Evolutionary conservation across 805 yeast genomes (phyloP), one percentile per base, ranked within the genome.

Genomic region (Pichia exigua): DNA sequence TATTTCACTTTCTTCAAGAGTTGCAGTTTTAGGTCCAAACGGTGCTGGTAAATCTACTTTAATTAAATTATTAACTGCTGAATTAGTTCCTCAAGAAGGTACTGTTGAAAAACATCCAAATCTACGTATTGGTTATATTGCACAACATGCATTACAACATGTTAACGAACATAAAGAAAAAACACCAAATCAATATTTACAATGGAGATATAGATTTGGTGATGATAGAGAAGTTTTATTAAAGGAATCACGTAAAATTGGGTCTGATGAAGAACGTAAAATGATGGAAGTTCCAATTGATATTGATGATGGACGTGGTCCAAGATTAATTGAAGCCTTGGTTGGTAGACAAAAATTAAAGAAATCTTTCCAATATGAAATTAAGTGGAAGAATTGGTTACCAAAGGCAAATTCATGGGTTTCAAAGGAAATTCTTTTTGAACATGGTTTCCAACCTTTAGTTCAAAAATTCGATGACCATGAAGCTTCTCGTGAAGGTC

Each of bases 21-120:
- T 92, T 57, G 98, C 98, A 45, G 83, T 94, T 62, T 73, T 94
- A 52, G 99, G 99, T 51, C 97, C 98, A 56, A 92, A 92, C 68
- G 99, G 99, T 77, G 99, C 99, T 49, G 99, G 99, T 74, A 92
- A 92, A 70, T 89, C 97, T 13, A 92, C 99, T 18, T 78, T 94
- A 64, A 92, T 94, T 71, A 92, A 92, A 71, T 75, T 94, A 50
- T 77, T 92, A 60, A 94, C 98, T 11, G 99, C 88, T 58, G 99
- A 92, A 70, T 75, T 89, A 53, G 79, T 87, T 51, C 97, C 99
- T 22, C 77, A 81, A 57, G 77, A 73, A 53, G 99, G 99, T 64
- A 83, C 81, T 55, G 97, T 92, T 52, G 97, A 94, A 74, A 94
- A 94, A 71, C 99, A 92, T 74, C 98, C 98, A 58, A 92, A 92